Percentiles rank a stretch among this genome's conserved stretches.
Conservation (phyloP, 345 rosid species). For the Fremontodendron californicum region DNA sequence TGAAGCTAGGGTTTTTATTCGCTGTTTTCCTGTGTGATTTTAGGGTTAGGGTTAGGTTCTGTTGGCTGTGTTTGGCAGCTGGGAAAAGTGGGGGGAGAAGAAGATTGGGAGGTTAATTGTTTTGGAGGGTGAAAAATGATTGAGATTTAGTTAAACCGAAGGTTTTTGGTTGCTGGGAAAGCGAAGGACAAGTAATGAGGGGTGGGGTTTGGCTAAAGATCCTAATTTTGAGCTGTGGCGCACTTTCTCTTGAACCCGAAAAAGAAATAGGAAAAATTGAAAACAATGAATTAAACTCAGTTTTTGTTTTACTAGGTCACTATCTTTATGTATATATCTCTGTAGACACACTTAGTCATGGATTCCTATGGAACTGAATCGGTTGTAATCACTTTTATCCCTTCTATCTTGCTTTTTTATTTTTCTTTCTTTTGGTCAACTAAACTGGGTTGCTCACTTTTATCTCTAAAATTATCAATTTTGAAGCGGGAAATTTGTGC, state of each 20-base stretch:
- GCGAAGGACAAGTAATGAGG: neutral
- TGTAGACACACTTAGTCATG: neutral
- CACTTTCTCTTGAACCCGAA: neutral
- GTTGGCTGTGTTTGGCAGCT: neutral
- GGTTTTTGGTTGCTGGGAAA: neutral
- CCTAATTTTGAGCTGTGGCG: neutral
- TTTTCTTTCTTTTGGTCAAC: neutral
- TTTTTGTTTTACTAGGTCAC: neutral
- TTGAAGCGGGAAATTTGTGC: neutral
- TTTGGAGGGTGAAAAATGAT: neutral
- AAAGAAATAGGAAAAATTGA: neutral
- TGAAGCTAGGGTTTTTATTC: slow-evolving; percentile 26
- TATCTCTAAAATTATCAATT: neutral
- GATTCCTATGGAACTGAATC: neutral
- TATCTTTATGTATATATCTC: neutral
- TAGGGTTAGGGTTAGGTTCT: neutral
- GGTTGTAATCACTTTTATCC: neutral
- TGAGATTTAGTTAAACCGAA: neutral
- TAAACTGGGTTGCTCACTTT: neutral
- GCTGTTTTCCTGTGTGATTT: neutral
- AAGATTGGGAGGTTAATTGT: neutral
- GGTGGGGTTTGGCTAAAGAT: neutral
- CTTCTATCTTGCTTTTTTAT: neutral
- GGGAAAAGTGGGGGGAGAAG: neutral
- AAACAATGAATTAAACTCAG: neutral